Conservation (phyloP, 2,329 filamentous ascomycete genomes). For the Penicillium sp. region DNA sequence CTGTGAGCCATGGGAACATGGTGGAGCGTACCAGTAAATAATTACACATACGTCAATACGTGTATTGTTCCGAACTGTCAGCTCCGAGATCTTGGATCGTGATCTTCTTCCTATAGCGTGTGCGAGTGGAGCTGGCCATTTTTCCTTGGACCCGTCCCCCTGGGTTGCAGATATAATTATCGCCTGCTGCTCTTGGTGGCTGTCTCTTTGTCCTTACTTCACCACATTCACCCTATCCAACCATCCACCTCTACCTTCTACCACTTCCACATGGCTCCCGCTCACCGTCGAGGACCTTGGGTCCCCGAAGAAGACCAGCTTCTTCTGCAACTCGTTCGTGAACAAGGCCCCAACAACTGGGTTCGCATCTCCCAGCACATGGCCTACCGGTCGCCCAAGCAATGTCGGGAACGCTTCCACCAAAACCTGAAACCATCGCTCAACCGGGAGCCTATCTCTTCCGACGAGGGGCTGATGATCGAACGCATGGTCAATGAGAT, state of each 20-base stretch:
- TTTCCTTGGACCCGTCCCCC: conserved; percentile 35
- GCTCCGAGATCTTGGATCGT: conserved; percentile 42
- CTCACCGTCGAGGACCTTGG: conserved; percentile 77
- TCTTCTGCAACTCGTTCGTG: conserved; percentile 67
- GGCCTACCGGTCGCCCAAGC: conserved; percentile 79
- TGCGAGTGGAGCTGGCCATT: conserved; percentile 29
- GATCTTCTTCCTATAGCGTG: conserved; percentile 40
- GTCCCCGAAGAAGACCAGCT: conserved; percentile 71
- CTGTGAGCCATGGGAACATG: not conserved
- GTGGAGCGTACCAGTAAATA: not conserved
- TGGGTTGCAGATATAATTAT: conserved; percentile 32
- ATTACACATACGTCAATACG: not conserved
- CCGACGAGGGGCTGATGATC: conserved; percentile 69
- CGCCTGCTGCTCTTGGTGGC: conserved; percentile 24
- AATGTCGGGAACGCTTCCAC: conserved; percentile 90
- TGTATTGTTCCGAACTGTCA: conserved; percentile 34
- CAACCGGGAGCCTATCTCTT: conserved; percentile 70
- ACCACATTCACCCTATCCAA: not conserved
- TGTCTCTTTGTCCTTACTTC: conserved; percentile 9
- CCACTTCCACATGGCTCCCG: conserved; percentile 38
- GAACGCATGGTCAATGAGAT: conserved; percentile 72
- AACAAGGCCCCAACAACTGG: conserved; percentile 81
- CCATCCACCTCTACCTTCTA: not conserved
- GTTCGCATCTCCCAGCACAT: conserved; percentile 77
- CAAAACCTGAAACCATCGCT: conserved; percentile 82